phyloP scores from a whole-genome alignment of 192 early-diverging fungal species.

The Gamsiella multidivaricata region DNA sequence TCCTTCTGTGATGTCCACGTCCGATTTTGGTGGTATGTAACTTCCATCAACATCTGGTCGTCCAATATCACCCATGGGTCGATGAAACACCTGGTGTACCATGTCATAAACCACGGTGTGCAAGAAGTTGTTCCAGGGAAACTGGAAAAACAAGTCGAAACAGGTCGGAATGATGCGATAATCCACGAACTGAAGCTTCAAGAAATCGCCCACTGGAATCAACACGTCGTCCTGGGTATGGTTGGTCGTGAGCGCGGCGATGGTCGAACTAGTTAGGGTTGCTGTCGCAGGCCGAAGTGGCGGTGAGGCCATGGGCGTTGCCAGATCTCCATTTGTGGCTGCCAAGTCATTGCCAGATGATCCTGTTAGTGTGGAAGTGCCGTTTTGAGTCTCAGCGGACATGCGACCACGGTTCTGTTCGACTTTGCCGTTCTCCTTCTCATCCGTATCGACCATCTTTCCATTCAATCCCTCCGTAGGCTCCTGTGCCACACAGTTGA shows the following conservation, averaged over 20 bases:
- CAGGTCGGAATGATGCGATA: slow-evolving; percentile 73
- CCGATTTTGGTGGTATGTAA: slow-evolving; percentile 40
- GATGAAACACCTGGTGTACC: slow-evolving; percentile 97
- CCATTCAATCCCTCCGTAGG: neutral
- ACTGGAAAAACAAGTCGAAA: slow-evolving; percentile 91
- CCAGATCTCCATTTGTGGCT: neutral
- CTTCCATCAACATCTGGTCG: slow-evolving; percentile 37
- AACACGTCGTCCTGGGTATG: slow-evolving; percentile 28
- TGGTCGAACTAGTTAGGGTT: slow-evolving; percentile 14
- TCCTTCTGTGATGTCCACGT: slow-evolving; percentile 41
- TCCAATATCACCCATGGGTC: slow-evolving; percentile 75
- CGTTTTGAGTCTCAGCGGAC: neutral
- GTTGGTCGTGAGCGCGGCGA: slow-evolving; percentile 15
- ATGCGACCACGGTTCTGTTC: neutral
- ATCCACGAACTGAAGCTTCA: slow-evolving; percentile 76
- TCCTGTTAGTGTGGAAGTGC: neutral
- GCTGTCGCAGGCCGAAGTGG: slow-evolving; percentile 4
- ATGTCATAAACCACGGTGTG: slow-evolving; percentile 99
- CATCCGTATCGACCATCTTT: neutral
- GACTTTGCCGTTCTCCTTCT: neutral
- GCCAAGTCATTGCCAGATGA: neutral
- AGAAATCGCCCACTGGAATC: slow-evolving; percentile 77
- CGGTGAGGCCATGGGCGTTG: slow-evolving; percentile 18
- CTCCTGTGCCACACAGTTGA: neutral
- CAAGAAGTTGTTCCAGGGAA: slow-evolving; percentile 98